Evolutionary conservation across 2,329 filamentous ascomycete species (phyloP), one percentile per base, ranked within the genome.

Genomic region (Cordyceps farinosa): DNA sequence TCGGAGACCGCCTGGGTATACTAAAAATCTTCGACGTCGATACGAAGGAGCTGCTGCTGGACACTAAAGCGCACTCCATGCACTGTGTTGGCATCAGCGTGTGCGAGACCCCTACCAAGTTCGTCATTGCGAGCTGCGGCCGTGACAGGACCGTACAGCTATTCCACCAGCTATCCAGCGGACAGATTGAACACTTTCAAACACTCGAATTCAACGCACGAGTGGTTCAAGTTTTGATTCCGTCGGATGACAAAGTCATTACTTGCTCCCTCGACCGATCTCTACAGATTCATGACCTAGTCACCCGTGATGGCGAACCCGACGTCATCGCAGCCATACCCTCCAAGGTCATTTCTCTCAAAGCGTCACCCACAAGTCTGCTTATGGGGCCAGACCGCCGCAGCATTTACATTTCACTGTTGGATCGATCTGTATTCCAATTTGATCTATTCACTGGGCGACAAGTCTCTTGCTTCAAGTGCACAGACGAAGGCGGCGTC

Each of bases 61-160:
- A 91, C 67, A 89, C 89, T 48, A 95, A 96, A 73, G 95, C 93
- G 34, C 95, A 99, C 73, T 85, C 90, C 5, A 88, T 87, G 8
- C 92, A 97, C 70, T 90, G 96, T 66, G 91, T 91, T 45, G 90
- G 90, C 69, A 89, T 98, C 68, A 86, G 88, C 27, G 81, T 96
- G 5, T 87, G 87, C 69, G 85, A 91, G 68, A 81, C 82, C 51
- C 80, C 83, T 1, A 79, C 83, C 1, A 81, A 79, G 53, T 83
- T 86, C 42, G 79, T 97, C 52, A 81, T 98, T 68, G 94, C 91
- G 22, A 92, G 89, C 11, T 93, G 90, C 72, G 91, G 92, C 42
- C 85, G 95, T 67, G 95, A 99, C 75, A 88, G 95, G 57, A 97
- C 90, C n/a, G 86, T 94, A 1, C 95, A 99, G 73, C 79, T 99